phyloP scores from a whole-genome alignment of 2,329 filamentous ascomycete species.

The Penicillium sclerotiorum region DNA sequence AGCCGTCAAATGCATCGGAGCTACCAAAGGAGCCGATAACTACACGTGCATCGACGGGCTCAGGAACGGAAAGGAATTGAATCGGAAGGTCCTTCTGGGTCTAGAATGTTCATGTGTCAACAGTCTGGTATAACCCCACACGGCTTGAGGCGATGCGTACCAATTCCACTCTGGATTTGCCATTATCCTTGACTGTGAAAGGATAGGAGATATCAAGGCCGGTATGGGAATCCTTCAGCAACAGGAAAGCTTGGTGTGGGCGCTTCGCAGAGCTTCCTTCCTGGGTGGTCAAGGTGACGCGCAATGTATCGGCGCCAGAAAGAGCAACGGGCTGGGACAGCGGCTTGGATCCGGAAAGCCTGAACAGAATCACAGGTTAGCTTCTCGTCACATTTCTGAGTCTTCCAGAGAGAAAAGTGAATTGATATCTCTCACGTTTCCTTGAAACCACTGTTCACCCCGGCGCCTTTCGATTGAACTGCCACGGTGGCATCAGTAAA shows the following conservation, averaged over 20 bases:
- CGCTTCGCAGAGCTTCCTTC: slow-evolving; percentile 77
- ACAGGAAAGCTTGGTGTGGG: slow-evolving; percentile 91
- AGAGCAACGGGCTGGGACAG: slow-evolving; percentile 68
- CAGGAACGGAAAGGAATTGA: slow-evolving; percentile 70
- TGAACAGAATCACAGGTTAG: slow-evolving; percentile 36
- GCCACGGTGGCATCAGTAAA: slow-evolving; percentile 67
- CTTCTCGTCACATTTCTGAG: background rate
- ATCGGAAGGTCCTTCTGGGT: slow-evolving; percentile 84
- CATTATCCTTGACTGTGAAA: slow-evolving; percentile 79
- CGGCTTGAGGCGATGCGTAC: slow-evolving; percentile 55
- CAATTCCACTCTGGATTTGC: slow-evolving; percentile 82
- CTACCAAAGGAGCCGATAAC: slow-evolving; percentile 85
- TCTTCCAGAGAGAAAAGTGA: background rate
- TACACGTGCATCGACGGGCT: slow-evolving; percentile 76
- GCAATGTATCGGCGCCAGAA: slow-evolving; percentile 71
- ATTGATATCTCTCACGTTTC: slow-evolving; percentile 52
- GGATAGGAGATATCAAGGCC: slow-evolving; percentile 87
- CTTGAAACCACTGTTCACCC: slow-evolving; percentile 55
- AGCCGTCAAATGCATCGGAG: slow-evolving; percentile 66
- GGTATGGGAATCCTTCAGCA: slow-evolving; percentile 72
- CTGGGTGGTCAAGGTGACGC: slow-evolving; percentile 77
- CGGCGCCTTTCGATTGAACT: slow-evolving; percentile 62
- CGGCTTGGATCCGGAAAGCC: slow-evolving; percentile 61
- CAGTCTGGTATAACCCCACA: slow-evolving; percentile 20
- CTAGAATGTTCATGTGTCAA: slow-evolving; percentile 54